Evolutionary conservation across 441 rosid species (phyloP), one percentile per base, ranked within the genome.

Genomic region (Gossypium gossypioides): DNA sequence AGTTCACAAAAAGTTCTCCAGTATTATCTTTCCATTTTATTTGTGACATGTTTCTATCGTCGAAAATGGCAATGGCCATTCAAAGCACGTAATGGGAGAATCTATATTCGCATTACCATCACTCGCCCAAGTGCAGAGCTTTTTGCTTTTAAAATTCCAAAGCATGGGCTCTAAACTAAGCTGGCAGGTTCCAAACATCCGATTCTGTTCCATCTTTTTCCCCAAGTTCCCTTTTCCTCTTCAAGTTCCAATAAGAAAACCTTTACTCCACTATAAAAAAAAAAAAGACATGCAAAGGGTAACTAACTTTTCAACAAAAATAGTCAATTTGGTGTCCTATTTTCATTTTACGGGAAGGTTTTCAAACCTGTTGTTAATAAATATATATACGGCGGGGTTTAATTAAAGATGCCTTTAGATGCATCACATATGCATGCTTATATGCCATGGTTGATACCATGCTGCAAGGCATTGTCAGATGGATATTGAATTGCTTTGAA

Each of bases 21-120:
- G 12, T 40, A 1, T 22, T 13, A 2, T 46, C 69, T 24, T n/a
- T 46, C 40, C 22, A 0, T 48, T 46, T 6, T 24, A 10, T 25
- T 13, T 48, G 69, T 10, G 13, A n/a, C 24, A 57, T 25, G 55
- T 67, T 67, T 67, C 71, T 67, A 67, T 48, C 71, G 44, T 18
- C 46, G 32, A 51, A 29, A 16, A 18, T 12, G 48, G 48, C 48
- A 10, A 2, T 18, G 12, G 29, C 19, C 18, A 29, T 29, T 59
- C 44, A 29, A 15, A 57, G 60, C 60, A 9, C 42, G 22, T 67
- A 2, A 27, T 48, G 68, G 68, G 68, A 40, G 44, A 60, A 60
- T 72, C 75, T 10, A 18, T 46, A 19, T 55, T 54, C 19, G 50
- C 72, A 37, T 55, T 9, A 66, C 22, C 55, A 22, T 21, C 48